A percentile compares a stretch with the other conserved stretches of the same genome.
Conservation (phyloP, 83 land plant genomes). For the Thuja plicata region DNA sequence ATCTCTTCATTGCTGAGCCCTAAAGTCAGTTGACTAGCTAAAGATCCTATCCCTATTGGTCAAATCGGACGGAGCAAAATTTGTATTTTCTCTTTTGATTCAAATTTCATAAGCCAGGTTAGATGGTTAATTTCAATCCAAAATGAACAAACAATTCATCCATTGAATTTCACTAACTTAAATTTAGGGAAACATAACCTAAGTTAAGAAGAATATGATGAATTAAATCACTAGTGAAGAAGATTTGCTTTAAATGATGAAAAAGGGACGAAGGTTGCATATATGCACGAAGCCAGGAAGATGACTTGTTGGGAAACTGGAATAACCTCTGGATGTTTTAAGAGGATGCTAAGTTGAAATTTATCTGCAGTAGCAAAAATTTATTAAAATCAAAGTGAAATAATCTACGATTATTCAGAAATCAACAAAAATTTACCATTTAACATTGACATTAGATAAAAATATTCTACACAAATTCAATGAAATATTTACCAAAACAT, state of each 20-base stretch:
- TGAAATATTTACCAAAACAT: no score
- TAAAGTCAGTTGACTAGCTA: background rate
- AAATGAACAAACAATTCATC: background rate
- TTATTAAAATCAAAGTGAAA: background rate
- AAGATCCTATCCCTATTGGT: background rate
- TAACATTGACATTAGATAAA: no score
- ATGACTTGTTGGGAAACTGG: slow-evolving; percentile 9
- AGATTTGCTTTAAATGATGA: background rate
- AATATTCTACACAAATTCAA: no score
- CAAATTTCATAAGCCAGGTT: no score
- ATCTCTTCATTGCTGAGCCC: background rate
- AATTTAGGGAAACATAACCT: background rate
- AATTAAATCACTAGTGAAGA: background rate
- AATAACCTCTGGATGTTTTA: background rate
- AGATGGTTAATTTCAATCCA: background rate
- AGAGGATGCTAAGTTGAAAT: background rate
- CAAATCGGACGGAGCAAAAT: background rate
- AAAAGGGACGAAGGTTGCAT: background rate
- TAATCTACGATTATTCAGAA: no score
- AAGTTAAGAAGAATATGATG: background rate
- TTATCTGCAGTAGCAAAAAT: background rate
- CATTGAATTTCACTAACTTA: no score
- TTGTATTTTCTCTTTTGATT: background rate
- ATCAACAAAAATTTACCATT: no score
- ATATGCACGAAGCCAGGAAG: slow-evolving; percentile 10